Conservation (phyloP, 192 early-diverging fungal genomes). For the Rhizoclosmatium globosum region DNA sequence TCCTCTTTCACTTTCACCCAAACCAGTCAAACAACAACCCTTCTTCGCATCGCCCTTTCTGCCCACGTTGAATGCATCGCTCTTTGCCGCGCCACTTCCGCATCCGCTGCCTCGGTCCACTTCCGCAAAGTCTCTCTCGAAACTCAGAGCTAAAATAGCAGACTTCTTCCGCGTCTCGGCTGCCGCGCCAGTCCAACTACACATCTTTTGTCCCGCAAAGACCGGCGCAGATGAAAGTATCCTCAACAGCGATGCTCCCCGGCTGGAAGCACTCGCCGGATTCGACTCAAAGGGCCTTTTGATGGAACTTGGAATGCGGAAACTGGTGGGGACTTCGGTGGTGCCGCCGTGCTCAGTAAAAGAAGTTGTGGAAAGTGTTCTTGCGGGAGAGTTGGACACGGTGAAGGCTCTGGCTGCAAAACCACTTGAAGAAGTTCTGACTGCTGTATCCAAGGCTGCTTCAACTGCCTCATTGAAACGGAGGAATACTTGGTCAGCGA, state of each 20-base stretch:
- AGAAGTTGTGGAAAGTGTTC: not conserved
- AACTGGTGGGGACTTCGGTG: not conserved
- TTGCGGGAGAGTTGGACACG: not conserved
- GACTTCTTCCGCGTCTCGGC: not conserved
- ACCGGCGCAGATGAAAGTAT: not conserved
- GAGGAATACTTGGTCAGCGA: not conserved
- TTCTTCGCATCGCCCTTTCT: not conserved
- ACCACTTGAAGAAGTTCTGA: not conserved
- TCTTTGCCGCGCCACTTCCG: conserved; percentile 3
- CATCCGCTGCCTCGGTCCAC: conserved; percentile 4
- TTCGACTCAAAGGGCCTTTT: not conserved
- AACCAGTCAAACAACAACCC: too few relatives aligned
- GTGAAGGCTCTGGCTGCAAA: not conserved
- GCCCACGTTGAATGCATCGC: conserved; percentile 10
- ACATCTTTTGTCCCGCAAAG: not conserved
- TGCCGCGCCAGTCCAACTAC: not conserved
- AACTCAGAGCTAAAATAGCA: not conserved
- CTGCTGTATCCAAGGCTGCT: not conserved
- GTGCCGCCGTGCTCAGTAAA: not conserved
- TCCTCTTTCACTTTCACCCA: too few relatives aligned
- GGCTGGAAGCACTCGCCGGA: not conserved
- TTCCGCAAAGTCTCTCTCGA: not conserved
- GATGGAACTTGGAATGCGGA: not conserved
- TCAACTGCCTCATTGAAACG: not conserved
- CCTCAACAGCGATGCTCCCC: not conserved